phyloP scores from a whole-genome alignment of 345 rosid species.

The Hirschfeldia incana region DNA sequence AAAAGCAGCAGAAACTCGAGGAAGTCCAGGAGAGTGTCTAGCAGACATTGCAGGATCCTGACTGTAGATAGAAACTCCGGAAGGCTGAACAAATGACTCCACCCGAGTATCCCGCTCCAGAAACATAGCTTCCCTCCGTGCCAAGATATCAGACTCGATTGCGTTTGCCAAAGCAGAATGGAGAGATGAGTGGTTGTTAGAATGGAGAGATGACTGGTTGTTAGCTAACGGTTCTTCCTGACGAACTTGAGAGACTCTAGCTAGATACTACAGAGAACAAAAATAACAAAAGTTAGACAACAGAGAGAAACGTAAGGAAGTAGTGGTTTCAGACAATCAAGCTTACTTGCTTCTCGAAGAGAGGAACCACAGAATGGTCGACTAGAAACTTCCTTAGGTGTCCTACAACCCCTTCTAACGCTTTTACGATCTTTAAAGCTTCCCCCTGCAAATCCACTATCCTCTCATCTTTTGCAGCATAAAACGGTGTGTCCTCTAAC shows the following conservation, averaged over 20 bases:
- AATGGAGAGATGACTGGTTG: slow-evolving; percentile 44
- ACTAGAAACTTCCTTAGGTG: slow-evolving; percentile 82
- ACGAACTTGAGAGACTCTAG: slow-evolving; percentile 52
- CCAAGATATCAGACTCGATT: slow-evolving; percentile 45
- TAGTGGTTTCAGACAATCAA: background rate
- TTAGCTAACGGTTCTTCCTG: slow-evolving; percentile 56
- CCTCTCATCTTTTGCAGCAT: slow-evolving; percentile 69
- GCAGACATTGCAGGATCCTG: slow-evolving; percentile 56
- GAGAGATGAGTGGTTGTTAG: slow-evolving; percentile 48
- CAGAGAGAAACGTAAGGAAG: background rate
- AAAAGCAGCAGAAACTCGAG: slow-evolving; percentile 55
- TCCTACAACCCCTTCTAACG: slow-evolving; percentile 68
- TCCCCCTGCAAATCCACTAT: slow-evolving; percentile 79
- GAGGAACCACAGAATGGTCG: slow-evolving; percentile 76
- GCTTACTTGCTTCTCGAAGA: slow-evolving; percentile 78
- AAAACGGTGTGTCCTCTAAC: slow-evolving; percentile 66
- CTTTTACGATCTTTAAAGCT: slow-evolving; percentile 62
- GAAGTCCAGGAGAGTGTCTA: slow-evolving; percentile 52
- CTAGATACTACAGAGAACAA: slow-evolving; percentile 45
- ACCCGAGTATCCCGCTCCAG: slow-evolving; percentile 56
- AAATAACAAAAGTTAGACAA: background rate
- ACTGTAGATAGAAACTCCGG: slow-evolving; percentile 60
- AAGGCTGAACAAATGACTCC: slow-evolving; percentile 50
- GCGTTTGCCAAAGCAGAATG: slow-evolving; percentile 40
- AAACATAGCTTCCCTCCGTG: slow-evolving; percentile 57